A percentile compares a stretch with the other conserved stretches of the same genome.
phyloP scores from a whole-genome alignment of 1,284 basidiomycete species.

The Tilletia horrida region DNA sequence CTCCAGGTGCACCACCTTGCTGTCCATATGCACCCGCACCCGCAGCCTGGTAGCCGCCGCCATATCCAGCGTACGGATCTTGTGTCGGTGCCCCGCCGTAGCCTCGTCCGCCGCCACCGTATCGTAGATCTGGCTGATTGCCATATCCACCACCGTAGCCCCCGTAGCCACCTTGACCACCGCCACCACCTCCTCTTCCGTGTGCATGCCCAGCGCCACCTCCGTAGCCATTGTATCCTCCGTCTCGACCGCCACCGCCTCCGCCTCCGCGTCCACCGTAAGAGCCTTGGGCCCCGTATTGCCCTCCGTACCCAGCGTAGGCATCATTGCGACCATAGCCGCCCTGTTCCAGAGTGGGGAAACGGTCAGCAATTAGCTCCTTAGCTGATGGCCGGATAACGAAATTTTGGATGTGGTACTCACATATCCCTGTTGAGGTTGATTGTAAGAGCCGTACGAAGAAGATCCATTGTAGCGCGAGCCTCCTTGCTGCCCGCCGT shows the following conservation, averaged over 20 bases:
- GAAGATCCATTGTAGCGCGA: slow-evolving; percentile 17
- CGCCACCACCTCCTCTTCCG: slow-evolving; percentile 24
- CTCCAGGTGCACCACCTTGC: slow-evolving; percentile 25
- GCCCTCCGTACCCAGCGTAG: slow-evolving; percentile 20
- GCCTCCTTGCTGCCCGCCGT: slow-evolving; percentile 15
- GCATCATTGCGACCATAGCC: slow-evolving; percentile 18
- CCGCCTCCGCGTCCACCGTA: slow-evolving; percentile 22
- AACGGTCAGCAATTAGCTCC: no score
- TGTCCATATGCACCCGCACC: slow-evolving; percentile 10
- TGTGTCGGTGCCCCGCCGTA: slow-evolving; percentile 21
- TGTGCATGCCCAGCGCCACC: slow-evolving; percentile 17
- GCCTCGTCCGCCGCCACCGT: slow-evolving; percentile 24
- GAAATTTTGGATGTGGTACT: no score
- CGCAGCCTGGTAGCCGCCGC: slow-evolving; percentile 13
- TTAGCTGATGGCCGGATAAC: no score
- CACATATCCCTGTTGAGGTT: slow-evolving; percentile 2
- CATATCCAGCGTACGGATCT: slow-evolving; percentile 11
- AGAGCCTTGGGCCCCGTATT: slow-evolving; percentile 18
- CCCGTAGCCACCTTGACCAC: slow-evolving; percentile 12
- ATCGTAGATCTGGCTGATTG: slow-evolving; percentile 19
- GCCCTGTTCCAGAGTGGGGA: slow-evolving; percentile 31
- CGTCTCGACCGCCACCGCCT: slow-evolving; percentile 28
- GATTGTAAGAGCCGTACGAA: neutral
- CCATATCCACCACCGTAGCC: slow-evolving; percentile 27
- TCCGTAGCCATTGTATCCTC: slow-evolving; percentile 18